Evolutionary conservation across 148 eudicot genomes (phyloP).

Genomic region (Cornus controversa): DNA sequence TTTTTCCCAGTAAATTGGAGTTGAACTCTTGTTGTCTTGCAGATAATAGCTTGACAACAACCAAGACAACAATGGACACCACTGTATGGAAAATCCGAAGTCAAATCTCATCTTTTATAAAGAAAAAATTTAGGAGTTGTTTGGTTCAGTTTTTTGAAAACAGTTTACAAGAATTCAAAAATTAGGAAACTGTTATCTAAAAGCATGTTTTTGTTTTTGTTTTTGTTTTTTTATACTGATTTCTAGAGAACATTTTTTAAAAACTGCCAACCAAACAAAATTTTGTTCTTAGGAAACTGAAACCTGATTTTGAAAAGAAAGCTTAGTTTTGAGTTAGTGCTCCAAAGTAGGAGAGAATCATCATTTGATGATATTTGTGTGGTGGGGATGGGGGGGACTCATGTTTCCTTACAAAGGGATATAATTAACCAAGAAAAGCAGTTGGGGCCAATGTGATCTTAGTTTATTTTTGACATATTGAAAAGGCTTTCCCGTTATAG

Average conservation of each 20-base stretch:
- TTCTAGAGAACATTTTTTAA: too few relatives aligned
- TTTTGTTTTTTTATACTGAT: too few relatives aligned
- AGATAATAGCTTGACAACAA: too few relatives aligned
- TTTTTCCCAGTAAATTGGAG: background rate
- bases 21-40: background rate
- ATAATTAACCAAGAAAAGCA: background rate
- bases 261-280: too few relatives aligned
- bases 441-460: background rate
- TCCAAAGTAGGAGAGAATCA: background rate
- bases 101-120: too few relatives aligned
- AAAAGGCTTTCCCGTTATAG: background rate
- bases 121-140: too few relatives aligned
- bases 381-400: slow-evolving; percentile 2
- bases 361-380: background rate
- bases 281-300: too few relatives aligned
- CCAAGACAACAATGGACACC: background rate
- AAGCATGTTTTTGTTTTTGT: too few relatives aligned
- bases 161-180: too few relatives aligned
- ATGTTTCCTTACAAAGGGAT: slow-evolving; percentile 4
- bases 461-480: background rate
- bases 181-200: too few relatives aligned
- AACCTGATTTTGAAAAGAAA: too few relatives aligned
- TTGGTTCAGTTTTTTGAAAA: background rate
- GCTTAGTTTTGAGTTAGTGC: background rate
- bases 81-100: background rate